Conservation (phyloP, 179 eudicot species). For the Silene noctiflora region DNA sequence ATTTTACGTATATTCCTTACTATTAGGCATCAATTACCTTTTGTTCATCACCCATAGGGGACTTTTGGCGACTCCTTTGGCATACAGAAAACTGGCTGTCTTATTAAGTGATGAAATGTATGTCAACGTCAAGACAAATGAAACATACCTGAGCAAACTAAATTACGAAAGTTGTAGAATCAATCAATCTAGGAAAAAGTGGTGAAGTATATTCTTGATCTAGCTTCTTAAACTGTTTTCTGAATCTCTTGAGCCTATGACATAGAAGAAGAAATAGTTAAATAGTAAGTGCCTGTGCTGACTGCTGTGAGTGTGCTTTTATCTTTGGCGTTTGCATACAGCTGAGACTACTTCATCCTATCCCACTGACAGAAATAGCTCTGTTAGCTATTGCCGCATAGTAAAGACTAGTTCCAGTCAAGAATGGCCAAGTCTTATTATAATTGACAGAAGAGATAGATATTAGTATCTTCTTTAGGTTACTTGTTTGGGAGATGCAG, state of each 20-base stretch:
- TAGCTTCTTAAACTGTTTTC: too few relatives aligned
- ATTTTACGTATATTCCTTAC: not conserved
- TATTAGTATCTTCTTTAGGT: not conserved
- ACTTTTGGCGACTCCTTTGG: slow-evolving; percentile 1
- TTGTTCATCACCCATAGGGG: not conserved
- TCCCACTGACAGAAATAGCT: not conserved
- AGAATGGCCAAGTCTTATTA: too few relatives aligned
- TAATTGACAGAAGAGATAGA: not conserved
- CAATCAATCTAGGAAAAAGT: not conserved
- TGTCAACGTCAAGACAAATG: not conserved
- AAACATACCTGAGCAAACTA: not conserved
- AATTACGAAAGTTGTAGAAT: not conserved
- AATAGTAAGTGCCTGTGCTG: too few relatives aligned
- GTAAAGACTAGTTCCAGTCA: not conserved
- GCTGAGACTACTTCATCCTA: not conserved
- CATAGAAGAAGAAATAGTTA: too few relatives aligned
- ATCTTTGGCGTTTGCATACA: not conserved
- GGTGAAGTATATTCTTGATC: not conserved
- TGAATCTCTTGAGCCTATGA: too few relatives aligned
- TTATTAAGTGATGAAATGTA: not conserved
- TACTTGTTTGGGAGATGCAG: not conserved
- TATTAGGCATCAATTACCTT: not conserved
- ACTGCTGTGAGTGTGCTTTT: too few relatives aligned
- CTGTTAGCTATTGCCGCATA: not conserved
- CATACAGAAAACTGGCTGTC: not conserved